Base-by-base conservation (phyloP, 2,329 filamentous ascomycete genomes). In the Fusarium udum region DNA sequence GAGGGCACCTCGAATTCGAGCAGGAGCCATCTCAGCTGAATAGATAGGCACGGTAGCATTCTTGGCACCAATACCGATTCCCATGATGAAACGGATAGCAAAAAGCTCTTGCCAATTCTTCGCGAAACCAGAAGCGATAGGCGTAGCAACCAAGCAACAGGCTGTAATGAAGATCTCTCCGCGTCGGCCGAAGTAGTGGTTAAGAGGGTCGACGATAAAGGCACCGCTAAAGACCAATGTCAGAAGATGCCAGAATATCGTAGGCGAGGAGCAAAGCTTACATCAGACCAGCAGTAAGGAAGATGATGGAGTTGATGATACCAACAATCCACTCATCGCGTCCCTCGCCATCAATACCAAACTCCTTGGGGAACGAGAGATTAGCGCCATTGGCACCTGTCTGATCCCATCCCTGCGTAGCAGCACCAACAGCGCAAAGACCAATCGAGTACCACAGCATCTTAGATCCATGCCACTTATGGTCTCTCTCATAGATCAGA, bases 161-260 rank as follows among this genome's bases (percentile, higher is more conserved):
- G 92, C 93, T 16, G 93, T 90, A 49, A 93, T 83, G 80, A 94
- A 95, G 69, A 95, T 95, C 43, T 82, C 79, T 43, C 84, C 85
- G n/a, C 85, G 83, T 31, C 85, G 84, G 7, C 85, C 86, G 11
- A 85, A 78, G 64, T 77, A 79, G 72, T 82, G 77, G 74, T 85
- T 87, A 64, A 92, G 87, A 16, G 90, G 90, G 69, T 93, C 91
- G 20, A 90, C 89, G 28, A 86, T 77, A 37, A 85, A 76, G 10
- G 67, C 67, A 42, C 67, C 67, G 1, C 63, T 69, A 20, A 1
- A 36, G n/a, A 9, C 7, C 4, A 3, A 22, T 2, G 48, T 68
- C 10, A 67, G 62, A 26, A 3, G 0, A 22, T 2, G 28, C 4
- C 5, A 15, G 3, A 4, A 12, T 2, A 13, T 12, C 0, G n/a